phyloP scores from a whole-genome alignment of 1,139 yeast species.

The Lodderomyces jiufengensis region DNA sequence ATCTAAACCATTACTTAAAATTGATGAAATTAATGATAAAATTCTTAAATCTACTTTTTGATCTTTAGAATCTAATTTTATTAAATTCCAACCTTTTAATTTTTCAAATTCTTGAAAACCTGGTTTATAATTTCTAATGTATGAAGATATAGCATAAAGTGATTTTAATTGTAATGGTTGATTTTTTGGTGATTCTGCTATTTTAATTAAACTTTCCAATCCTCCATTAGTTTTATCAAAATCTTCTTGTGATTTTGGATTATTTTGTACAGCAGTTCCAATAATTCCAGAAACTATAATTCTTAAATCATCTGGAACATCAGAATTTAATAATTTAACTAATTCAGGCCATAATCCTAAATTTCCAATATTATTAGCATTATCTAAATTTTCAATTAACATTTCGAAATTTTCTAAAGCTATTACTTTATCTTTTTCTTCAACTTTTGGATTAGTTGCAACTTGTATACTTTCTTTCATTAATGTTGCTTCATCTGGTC shows the following conservation, averaged over 20 bases:
- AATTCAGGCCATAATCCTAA: conserved; percentile 76
- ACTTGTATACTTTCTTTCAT: conserved; percentile 75
- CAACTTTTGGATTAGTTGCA: conserved; percentile 59
- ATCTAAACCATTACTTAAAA: conserved; percentile 50
- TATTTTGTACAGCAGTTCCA: conserved; percentile 93
- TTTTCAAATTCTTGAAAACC: conserved; percentile 55
- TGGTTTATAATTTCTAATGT: conserved; percentile 64
- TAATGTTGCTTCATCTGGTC: conserved; percentile 77
- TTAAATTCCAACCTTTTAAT: conserved; percentile 59
- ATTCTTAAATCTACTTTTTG: conserved; percentile 50
- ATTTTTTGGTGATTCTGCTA: conserved; percentile 26
- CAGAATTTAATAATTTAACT: conserved; percentile 43
- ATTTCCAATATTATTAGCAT: conserved; percentile 88
- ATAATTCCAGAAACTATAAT: conserved; percentile 67
- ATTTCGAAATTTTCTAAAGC: conserved; percentile 93
- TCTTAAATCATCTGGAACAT: conserved; percentile 41
- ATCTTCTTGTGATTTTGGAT: conserved; percentile 67
- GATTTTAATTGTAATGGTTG: conserved; percentile 55
- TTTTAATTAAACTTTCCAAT: conserved; percentile 39
- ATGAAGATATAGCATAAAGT: conserved; percentile 71
- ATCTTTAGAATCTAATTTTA: conserved; percentile 19
- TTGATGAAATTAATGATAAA: conserved; percentile 55
- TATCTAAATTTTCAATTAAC: conserved; percentile 90
- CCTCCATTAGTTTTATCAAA: conserved; percentile 52
- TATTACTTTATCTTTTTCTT: conserved; percentile 58